Evolutionary conservation across 148 eudicot species (phyloP).

Genomic region (Silene conica): DNA sequence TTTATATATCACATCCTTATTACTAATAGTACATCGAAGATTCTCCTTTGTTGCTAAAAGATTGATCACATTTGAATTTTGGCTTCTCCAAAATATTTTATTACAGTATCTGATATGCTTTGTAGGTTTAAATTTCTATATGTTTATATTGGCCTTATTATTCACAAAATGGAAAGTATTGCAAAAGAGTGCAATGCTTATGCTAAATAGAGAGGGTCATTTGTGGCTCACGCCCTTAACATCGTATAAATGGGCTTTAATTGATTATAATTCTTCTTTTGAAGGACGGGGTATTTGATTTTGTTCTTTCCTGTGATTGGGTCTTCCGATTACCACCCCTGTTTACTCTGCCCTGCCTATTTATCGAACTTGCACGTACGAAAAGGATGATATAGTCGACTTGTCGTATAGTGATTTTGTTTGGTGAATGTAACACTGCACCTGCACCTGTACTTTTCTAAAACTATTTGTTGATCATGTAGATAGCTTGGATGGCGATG

Average conservation of each 20-base stretch:
- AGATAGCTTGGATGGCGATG: slow-evolving; percentile 70
- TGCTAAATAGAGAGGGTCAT: not conserved
- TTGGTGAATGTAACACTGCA: not conserved
- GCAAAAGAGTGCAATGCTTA: not conserved
- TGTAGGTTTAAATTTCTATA: not conserved
- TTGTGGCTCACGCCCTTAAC: not conserved
- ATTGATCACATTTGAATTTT: not conserved
- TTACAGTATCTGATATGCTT: not conserved
- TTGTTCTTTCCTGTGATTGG: too few relatives aligned
- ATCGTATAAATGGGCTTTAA: not conserved
- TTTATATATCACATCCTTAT: not conserved
- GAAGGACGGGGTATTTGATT: not conserved
- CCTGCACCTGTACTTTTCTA: not conserved
- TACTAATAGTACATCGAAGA: not conserved
- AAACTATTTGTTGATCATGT: slow-evolving; percentile 19
- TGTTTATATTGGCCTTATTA: not conserved
- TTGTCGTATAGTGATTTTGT: not conserved
- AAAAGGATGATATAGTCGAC: too few relatives aligned
- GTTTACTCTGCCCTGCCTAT: too few relatives aligned
- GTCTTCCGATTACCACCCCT: too few relatives aligned
- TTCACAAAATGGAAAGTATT: not conserved
- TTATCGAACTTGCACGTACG: too few relatives aligned
- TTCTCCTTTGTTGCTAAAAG: not conserved
- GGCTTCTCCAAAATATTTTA: not conserved
- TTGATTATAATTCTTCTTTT: not conserved